Percentiles rank a stretch among this genome's conserved stretches.
These are phyloP conservation scores for Amanita subjunquillea DNA, from an alignment of 768 basidiomycete species.

Conservation along the genomic window DNA sequence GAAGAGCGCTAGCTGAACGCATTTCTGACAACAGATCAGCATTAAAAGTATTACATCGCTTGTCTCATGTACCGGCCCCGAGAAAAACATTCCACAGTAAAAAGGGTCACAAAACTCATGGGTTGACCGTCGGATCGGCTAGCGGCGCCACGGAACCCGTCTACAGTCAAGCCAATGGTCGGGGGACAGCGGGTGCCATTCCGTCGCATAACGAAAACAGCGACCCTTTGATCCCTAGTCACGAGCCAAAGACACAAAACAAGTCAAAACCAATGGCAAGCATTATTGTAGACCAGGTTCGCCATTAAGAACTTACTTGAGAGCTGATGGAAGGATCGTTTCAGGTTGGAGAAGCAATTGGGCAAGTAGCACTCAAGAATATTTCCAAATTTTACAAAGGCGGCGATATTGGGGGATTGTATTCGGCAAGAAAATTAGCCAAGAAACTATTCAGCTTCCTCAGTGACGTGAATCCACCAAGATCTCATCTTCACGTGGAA, in stretches of 20 bases:
- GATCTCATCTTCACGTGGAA: constrained; percentile 56
- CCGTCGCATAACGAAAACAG: constrained; percentile 10
- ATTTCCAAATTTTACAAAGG: constrained; percentile 43
- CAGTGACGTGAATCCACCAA: constrained; percentile 46
- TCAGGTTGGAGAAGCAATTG: constrained; percentile 51
- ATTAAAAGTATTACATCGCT: constrained; percentile 56
- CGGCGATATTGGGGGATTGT: constrained; percentile 26
- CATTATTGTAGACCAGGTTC: constrained; percentile 60
- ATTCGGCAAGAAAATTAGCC: constrained; percentile 59
- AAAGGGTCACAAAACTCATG: constrained; percentile 30
- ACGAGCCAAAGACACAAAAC: constrained; percentile 24
- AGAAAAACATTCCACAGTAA: constrained; percentile 31
- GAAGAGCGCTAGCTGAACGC: constrained; percentile 65
- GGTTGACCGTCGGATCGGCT: constrained; percentile 17
- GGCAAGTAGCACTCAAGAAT: constrained; percentile 60
- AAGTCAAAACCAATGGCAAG: constrained; percentile 44
- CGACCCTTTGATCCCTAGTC: neutral
- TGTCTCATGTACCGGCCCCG: constrained; percentile 54
- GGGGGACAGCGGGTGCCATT: neutral
- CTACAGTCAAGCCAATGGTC: neutral
- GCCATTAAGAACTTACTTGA: constrained; percentile 4
- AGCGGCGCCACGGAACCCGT: neutral
- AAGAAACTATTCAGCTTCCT: constrained; percentile 57
- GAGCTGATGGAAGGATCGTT: neutral
- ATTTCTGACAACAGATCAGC: constrained; percentile 61